Percentiles rank a stretch among this genome's conserved stretches.
Conservation (phyloP, 2,329 filamentous ascomycete species). For the Colletotrichum chrysophilum region DNA sequence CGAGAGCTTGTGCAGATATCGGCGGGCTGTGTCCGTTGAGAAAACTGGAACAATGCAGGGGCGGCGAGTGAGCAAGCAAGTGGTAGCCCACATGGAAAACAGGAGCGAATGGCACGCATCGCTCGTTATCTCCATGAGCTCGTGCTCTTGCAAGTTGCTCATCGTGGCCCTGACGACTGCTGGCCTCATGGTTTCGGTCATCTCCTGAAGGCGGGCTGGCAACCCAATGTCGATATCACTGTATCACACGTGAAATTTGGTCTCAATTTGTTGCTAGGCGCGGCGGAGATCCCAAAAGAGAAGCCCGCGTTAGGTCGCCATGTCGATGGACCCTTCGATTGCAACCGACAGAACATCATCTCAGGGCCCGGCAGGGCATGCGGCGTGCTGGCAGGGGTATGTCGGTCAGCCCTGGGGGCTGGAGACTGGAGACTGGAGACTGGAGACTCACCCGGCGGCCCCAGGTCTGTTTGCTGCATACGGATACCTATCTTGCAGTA, state of each 20-base stretch:
- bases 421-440: background rate
- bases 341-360: background rate
- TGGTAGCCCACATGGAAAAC: background rate
- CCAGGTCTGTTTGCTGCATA: background rate
- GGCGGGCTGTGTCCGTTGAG: background rate
- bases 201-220: background rate
- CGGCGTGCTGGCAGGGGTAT: background rate
- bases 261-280: background rate
- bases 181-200: background rate
- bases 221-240: background rate
- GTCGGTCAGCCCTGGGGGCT: background rate
- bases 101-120: background rate
- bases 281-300: background rate
- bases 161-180: background rate
- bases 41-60: background rate
- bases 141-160: background rate
- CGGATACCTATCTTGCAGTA: background rate
- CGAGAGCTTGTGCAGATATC: background rate
- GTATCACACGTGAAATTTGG: background rate
- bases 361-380: background rate
- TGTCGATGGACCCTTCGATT: background rate
- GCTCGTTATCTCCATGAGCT: background rate
- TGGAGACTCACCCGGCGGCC: background rate
- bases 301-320: background rate
- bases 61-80: background rate